phyloP scores from a whole-genome alignment of 306 rosid species.

The Cucurbita argyrosperma region DNA sequence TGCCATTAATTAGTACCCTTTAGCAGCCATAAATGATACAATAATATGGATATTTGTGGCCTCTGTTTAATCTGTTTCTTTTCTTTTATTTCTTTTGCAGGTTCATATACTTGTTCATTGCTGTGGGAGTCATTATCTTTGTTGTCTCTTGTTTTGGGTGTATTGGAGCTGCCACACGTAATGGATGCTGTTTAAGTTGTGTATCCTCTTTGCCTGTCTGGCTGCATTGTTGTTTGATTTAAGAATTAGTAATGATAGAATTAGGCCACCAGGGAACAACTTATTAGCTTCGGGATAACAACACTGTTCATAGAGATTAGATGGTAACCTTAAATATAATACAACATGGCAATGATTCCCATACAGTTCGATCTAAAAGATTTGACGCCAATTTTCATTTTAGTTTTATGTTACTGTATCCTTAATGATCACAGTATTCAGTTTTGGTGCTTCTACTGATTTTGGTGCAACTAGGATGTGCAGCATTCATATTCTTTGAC shows the following conservation, averaged over 20 bases:
- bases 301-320: background rate
- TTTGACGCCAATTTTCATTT: background rate
- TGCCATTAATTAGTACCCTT: background rate
- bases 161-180: slow-evolving; percentile 54
- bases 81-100: slow-evolving; percentile 28
- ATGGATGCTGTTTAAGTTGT: slow-evolving; percentile 77
- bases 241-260: background rate
- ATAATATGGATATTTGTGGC: background rate
- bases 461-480: slow-evolving; percentile 69
- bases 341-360: background rate
- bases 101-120: slow-evolving; percentile 85
- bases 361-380: background rate
- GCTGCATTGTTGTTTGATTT: background rate
- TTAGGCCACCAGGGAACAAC: background rate
- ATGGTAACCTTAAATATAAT: background rate
- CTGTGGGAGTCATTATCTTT: slow-evolving; percentile 54
- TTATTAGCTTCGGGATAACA: background rate
- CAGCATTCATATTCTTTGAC: slow-evolving; percentile 76
- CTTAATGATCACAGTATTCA: slow-evolving; percentile 67
- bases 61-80: slow-evolving; percentile 6
- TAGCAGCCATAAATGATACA: background rate
- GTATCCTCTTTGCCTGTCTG: slow-evolving; percentile 41
- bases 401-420: slow-evolving; percentile 11
- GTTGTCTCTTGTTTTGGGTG: slow-evolving; percentile 80
- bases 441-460: slow-evolving; percentile 56